Conservation (phyloP, 768 basidiomycete species). For the Leccinum rimulosum region DNA sequence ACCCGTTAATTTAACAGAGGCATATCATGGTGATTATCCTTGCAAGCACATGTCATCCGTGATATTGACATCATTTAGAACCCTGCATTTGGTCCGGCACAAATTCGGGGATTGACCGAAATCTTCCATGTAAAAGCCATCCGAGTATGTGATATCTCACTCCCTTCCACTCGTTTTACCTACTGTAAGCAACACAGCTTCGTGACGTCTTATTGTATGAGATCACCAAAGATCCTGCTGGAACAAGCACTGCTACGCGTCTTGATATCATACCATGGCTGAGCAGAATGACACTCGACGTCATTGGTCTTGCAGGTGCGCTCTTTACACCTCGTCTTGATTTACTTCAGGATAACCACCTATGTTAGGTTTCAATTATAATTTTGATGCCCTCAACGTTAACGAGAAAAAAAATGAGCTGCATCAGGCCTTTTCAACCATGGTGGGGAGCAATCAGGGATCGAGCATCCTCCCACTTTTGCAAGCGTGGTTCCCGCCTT, state of each 20-base stretch:
- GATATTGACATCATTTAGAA: constrained; percentile 38
- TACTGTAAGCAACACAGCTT: constrained; percentile 23
- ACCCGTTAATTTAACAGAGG: constrained; percentile 4
- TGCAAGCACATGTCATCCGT: not conserved
- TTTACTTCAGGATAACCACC: not conserved
- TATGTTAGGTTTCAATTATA: constrained; percentile 36
- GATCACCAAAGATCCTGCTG: constrained; percentile 23
- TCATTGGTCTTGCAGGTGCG: constrained; percentile 37
- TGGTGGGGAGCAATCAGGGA: constrained; percentile 12
- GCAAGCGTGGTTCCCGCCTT: constrained; percentile 34
- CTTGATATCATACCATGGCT: constrained; percentile 35
- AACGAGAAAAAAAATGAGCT: constrained; percentile 28
- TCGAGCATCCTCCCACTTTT: constrained; percentile 30
- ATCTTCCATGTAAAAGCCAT: constrained; percentile 58
- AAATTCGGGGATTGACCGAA: constrained; percentile 53
- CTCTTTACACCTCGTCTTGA: not conserved
- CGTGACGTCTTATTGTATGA: constrained; percentile 43
- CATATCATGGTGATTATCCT: constrained; percentile 26
- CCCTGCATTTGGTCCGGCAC: constrained; percentile 60
- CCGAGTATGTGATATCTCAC: constrained; percentile 33
- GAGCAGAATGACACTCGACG: constrained; percentile 35
- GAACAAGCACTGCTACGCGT: constrained; percentile 1
- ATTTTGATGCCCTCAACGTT: constrained; percentile 31
- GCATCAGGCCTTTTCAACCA: constrained; percentile 28
- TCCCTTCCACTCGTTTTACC: not conserved